These are phyloP conservation scores for Teunomyces panamensis DNA, from an alignment of 805 yeast genomes.

Conservation along the genomic window DNA sequence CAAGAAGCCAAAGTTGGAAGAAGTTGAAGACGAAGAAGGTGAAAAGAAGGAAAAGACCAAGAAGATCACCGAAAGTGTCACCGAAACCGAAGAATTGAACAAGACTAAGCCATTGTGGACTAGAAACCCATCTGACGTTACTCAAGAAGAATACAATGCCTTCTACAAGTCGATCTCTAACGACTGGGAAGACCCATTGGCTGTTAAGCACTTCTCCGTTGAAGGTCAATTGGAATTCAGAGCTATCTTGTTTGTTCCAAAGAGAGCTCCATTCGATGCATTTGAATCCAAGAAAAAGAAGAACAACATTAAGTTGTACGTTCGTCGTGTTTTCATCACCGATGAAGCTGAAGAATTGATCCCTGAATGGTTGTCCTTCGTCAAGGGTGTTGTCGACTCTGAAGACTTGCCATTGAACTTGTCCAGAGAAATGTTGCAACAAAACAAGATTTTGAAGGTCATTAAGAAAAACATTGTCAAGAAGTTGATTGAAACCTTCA, in stretches of 20 bases:
- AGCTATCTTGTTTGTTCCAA: constrained; percentile 96
- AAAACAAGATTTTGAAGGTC: constrained; percentile 98
- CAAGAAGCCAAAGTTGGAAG: constrained; percentile 72
- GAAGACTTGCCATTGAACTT: constrained; percentile 99
- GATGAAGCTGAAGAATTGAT: constrained; percentile 99
- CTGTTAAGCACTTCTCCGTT: constrained; percentile 98
- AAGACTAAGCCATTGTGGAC: constrained; percentile 99
- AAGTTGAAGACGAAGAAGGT: constrained; percentile 64
- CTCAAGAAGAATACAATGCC: constrained; percentile 98
- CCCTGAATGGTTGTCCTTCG: constrained; percentile 97
- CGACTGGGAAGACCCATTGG: constrained; percentile 99
- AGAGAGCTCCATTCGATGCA: constrained; percentile 98
- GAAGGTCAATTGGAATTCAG: constrained; percentile 99
- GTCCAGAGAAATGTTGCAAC: constrained; percentile 99
- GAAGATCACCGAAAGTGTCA: constrained; percentile 87
- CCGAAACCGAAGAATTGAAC: constrained; percentile 97
- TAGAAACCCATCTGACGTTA: constrained; percentile 95
- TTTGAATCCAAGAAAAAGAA: constrained; percentile 99
- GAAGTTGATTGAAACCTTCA: constrained; percentile 97
- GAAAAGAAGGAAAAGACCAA: constrained; percentile 74
- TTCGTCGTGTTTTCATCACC: constrained; percentile 98
- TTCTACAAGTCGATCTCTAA: constrained; percentile 99
- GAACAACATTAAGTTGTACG: constrained; percentile 97
- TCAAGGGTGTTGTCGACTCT: constrained; percentile 99
- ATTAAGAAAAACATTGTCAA: constrained; percentile 98